Percentiles rank a stretch among this genome's conserved stretches.
Conservation (phyloP, 1,284 basidiomycete species). For the Thelephora terrestris region DNA sequence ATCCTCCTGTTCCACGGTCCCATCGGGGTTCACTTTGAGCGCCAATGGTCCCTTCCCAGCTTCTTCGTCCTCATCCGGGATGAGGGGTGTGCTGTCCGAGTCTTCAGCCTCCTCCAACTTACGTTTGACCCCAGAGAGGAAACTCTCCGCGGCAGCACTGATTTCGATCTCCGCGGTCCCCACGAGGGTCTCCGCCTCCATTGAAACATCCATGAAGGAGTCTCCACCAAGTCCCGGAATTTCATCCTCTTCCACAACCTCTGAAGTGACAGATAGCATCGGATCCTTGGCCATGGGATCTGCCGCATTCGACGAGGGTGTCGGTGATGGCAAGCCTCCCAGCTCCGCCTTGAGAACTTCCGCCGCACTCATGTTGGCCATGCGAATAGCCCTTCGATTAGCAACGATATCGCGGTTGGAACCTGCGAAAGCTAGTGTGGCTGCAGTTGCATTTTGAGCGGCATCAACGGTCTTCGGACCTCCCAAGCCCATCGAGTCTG, state of each 20-base stretch:
- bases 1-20: conserved; percentile 88
- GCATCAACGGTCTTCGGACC: conserved; percentile 47
- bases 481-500: conserved; percentile 66
- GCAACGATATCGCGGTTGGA: conserved; percentile 82
- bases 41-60: conserved; percentile 22
- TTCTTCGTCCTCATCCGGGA: conserved; percentile 25
- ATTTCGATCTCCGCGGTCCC: not conserved
- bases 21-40: conserved; percentile 77
- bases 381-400: conserved; percentile 80
- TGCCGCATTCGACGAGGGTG: conserved; percentile 20
- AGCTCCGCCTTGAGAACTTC: conserved; percentile 90
- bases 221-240: conserved; percentile 24
- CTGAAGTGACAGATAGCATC: conserved; percentile 7
- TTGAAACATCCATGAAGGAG: not conserved
- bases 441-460: conserved; percentile 42
- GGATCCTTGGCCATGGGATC: conserved; percentile 14
- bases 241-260: conserved; percentile 15
- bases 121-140: conserved; percentile 54
- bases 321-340: conserved; percentile 36
- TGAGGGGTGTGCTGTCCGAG: conserved; percentile 33
- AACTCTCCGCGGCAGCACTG: conserved; percentile 6
- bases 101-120: conserved; percentile 42
- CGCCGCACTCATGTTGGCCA: conserved; percentile 95
- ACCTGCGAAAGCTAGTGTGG: conserved; percentile 59
- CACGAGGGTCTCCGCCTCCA: not conserved